Conservation (phyloP, 2,329 filamentous ascomycete genomes). For the Arthrobotrys sphaeroides region DNA sequence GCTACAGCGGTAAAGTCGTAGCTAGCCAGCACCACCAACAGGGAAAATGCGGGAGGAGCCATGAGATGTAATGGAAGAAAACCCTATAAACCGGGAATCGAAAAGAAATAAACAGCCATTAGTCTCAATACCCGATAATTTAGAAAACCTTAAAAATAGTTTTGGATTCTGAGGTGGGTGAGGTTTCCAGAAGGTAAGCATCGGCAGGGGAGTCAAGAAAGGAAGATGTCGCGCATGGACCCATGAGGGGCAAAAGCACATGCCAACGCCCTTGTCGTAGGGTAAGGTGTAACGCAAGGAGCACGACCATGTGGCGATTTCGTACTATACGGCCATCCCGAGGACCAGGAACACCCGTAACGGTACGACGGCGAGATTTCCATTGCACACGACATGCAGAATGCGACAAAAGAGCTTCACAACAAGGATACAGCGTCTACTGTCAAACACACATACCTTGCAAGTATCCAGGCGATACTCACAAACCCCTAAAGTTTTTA, state of each 20-base stretch:
- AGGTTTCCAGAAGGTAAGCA: slow-evolving; percentile 23
- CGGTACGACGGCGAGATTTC: slow-evolving; percentile 51
- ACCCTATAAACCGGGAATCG: slow-evolving; percentile 14
- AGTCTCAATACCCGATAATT: background rate
- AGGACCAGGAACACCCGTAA: slow-evolving; percentile 20
- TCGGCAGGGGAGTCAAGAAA: background rate
- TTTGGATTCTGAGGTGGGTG: background rate
- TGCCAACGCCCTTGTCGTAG: slow-evolving; percentile 5
- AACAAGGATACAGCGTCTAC: background rate
- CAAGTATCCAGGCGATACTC: slow-evolving; percentile 34
- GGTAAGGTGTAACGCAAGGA: slow-evolving; percentile 7
- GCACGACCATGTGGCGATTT: slow-evolving; percentile 34
- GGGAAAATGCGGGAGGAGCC: slow-evolving; percentile 53
- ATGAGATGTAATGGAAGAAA: slow-evolving; percentile 40
- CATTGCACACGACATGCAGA: background rate
- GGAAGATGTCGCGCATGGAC: slow-evolving; percentile 19
- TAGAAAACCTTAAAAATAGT: slow-evolving; percentile 31
- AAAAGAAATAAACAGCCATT: background rate
- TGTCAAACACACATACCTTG: slow-evolving; percentile 32
- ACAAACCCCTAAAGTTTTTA: slow-evolving; percentile 18
- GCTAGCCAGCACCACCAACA: slow-evolving; percentile 48
- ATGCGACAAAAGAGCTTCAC: background rate
- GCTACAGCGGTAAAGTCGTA: slow-evolving; percentile 52
- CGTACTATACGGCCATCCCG: slow-evolving; percentile 33
- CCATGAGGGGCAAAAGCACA: slow-evolving; percentile 18